These are phyloP conservation scores for Alternaria sp. DNA, from an alignment of 2,329 filamentous ascomycete genomes.

Conservation along the genomic window DNA sequence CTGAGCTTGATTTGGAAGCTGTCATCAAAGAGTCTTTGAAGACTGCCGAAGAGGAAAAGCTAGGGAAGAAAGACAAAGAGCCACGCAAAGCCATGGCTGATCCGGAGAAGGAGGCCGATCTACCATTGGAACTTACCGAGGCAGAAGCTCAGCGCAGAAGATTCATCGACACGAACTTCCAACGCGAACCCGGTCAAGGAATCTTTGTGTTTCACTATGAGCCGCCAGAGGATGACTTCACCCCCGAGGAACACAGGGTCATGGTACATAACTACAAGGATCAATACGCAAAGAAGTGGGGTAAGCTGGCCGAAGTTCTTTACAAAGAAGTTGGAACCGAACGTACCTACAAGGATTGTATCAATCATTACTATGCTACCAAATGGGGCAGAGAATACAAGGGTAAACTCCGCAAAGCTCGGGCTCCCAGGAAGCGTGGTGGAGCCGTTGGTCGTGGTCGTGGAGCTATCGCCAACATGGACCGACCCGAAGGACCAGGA, in stretches of 20 bases:
- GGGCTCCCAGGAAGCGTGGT: constrained; percentile 40
- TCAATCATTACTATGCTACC: constrained; percentile 85
- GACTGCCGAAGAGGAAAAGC: constrained; percentile 70
- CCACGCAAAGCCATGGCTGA: constrained; percentile 73
- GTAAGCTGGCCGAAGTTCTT: constrained; percentile 73
- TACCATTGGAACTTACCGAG: constrained; percentile 72
- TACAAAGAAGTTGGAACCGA: constrained; percentile 54
- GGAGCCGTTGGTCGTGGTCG: constrained; percentile 55
- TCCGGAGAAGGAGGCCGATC: constrained; percentile 76
- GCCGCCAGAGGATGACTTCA: constrained; percentile 77
- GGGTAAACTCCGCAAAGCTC: constrained; percentile 64
- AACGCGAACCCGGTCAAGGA: constrained; percentile 68
- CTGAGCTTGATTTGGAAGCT: constrained; percentile 75
- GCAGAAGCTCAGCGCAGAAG: constrained; percentile 64
- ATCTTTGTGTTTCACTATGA: constrained; percentile 75
- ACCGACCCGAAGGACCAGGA: constrained; percentile 47
- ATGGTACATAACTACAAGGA: constrained; percentile 80
- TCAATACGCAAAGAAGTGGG: constrained; percentile 78
- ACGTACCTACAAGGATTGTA: constrained; percentile 78
- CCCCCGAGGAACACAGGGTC: constrained; percentile 68
- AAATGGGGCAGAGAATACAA: constrained; percentile 78
- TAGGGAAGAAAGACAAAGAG: constrained; percentile 67
- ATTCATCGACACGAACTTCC: constrained; percentile 71
- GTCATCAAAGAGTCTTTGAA: constrained; percentile 74
- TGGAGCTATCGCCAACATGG: constrained; percentile 63